Base-by-base conservation (phyloP, 2,329 filamentous ascomycete genomes). In the Pezicula rhizophila region DNA sequence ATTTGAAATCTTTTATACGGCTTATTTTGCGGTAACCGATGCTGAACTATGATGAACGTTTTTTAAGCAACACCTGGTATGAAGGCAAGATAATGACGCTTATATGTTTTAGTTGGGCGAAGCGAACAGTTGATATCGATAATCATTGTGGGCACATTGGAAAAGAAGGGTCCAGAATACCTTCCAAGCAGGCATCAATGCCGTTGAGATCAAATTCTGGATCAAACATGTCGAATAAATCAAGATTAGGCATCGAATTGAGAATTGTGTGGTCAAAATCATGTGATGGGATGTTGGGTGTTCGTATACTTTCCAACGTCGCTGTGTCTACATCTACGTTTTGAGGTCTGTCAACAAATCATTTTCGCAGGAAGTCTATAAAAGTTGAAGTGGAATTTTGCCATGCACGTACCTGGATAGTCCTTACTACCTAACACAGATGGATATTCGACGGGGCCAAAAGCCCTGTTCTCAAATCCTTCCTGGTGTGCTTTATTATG, bases 151-250 rank as follows among this genome's bases (percentile, higher is more conserved):
- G 45, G 17, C 42, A 33, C 15, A 43, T 51, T 6, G 53, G 50
- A 47, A 57, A 55, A 23, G 49, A 51, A 5, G 48, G 53, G 28
- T 60, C 55, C 12, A 60, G 39, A 45, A 51, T 58, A 8, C 55
- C 52, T 38, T 57, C 53, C 17, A 60, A 46, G 28, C 42, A 52
- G 34, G 55, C 54, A 52, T 60, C 58, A 18, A 60, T 53, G 8
- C 52, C 47, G 25, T 58, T 53, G 6, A 59, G 51, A 42, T 59
- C 53, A 17, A 60, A 59, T 2, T 49, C 47, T 12, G 57, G 58
- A 45, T 60, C 58, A 41, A 60, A 59, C 49, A 58, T 53, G 26
- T 49, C 55, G 45, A 60, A 60, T 2, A 57, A 33, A 34, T 60
- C 57, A 8, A 57, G 46, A 34, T 58, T 49, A 14, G 53, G 18